Evolutionary conservation across 305 asterid species (phyloP).

Genomic region (Plantago coronopus): DNA sequence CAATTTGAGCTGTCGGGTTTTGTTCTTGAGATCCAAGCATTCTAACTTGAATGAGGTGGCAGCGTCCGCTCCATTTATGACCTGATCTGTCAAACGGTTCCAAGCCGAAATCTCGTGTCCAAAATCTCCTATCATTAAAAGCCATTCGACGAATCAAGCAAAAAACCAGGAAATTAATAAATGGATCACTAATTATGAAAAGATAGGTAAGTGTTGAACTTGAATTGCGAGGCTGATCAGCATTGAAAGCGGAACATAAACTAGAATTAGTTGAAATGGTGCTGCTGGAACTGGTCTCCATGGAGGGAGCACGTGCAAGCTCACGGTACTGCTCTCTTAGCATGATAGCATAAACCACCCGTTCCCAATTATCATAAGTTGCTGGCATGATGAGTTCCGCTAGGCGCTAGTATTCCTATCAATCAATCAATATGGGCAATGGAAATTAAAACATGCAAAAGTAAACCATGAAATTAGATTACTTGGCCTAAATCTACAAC

Average conservation of each 20-base stretch:
- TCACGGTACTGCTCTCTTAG: background rate
- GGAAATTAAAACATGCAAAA: no score
- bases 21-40: conserved; percentile 25
- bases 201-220: background rate
- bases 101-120: background rate
- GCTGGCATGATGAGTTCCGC: background rate
- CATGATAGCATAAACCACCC: conserved; percentile 1
- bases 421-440: no score
- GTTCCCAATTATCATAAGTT: conserved; percentile 6
- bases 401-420: no score
- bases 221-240: background rate
- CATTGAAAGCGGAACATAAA: background rate
- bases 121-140: background rate
- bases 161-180: background rate
- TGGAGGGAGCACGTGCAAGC: conserved; percentile 5
- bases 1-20: conserved; percentile 21
- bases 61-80: conserved; percentile 25
- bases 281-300: conserved; percentile 10
- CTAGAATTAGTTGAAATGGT: background rate
- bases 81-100: conserved; percentile 23
- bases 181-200: background rate
- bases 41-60: conserved; percentile 21
- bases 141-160: background rate
- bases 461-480: no score
- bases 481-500: no score